A percentile compares a stretch with the other conserved stretches of the same genome.
Conservation (phyloP, 177 flowering plant species). For the Vitis hybrid region DNA sequence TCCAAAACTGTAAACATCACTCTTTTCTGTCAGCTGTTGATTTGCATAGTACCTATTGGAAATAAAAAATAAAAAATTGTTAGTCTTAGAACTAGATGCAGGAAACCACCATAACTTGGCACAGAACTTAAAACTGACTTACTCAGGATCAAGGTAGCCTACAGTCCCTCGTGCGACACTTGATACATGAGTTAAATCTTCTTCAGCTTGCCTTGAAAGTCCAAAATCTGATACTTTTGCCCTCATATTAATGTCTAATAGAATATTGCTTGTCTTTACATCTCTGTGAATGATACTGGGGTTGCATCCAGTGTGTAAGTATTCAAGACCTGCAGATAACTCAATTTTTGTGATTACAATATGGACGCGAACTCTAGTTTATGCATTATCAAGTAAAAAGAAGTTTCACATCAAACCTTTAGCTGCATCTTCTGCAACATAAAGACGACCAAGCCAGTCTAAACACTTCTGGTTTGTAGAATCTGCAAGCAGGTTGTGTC, state of each 20-base stretch:
- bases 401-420: constrained; percentile 57
- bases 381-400: not conserved
- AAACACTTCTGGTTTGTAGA: constrained; percentile 49
- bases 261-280: constrained; percentile 95
- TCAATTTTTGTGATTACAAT: constrained; percentile 6
- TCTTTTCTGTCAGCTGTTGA: constrained; percentile 87
- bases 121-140: constrained; percentile 21
- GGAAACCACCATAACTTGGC: not conserved
- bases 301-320: constrained; percentile 93
- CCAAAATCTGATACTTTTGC: constrained; percentile 98
- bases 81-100: not conserved
- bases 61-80: not conserved
- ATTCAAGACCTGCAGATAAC: constrained; percentile 72
- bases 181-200: constrained; percentile 83
- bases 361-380: not conserved
- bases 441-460: constrained; percentile 86
- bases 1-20: constrained; percentile 94
- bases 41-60: constrained; percentile 72
- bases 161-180: constrained; percentile 91
- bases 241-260: constrained; percentile 86
- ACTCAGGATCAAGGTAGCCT: constrained; percentile 97
- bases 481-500: constrained; percentile 38
- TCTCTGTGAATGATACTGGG: constrained; percentile 96
- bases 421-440: constrained; percentile 90
- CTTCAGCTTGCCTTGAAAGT: constrained; percentile 88